Conservation (phyloP, 805 yeast species). For the Hanseniaspora meyeri region DNA sequence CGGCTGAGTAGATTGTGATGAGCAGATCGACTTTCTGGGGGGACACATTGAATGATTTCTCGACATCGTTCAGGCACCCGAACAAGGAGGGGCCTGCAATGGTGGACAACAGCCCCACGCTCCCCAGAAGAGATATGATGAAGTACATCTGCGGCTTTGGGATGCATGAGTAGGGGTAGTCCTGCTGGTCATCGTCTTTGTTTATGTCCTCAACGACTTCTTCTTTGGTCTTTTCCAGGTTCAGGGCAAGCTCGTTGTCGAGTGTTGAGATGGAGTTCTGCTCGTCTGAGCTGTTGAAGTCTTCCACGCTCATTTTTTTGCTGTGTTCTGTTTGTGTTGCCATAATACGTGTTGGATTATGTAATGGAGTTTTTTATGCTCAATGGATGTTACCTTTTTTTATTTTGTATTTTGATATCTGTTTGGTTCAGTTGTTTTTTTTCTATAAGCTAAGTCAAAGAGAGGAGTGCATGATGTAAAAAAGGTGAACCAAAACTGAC, state of each 20-base stretch:
- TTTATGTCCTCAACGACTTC: not conserved
- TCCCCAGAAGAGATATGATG: slow-evolving; percentile 32
- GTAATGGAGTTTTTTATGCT: too few species aligned
- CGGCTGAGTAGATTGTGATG: slow-evolving; percentile 60
- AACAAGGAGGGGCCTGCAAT: slow-evolving; percentile 67
- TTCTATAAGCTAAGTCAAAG: too few species aligned
- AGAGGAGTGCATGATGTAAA: too few species aligned
- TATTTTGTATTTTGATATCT: too few species aligned
- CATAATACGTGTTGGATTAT: not conserved
- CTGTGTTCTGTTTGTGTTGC: not conserved
- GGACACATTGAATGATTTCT: slow-evolving; percentile 40
- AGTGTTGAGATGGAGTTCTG: not conserved
- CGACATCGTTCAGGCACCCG: slow-evolving; percentile 57
- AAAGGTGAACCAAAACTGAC: too few species aligned
- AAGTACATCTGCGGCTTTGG: slow-evolving; percentile 31
- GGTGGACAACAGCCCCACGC: slow-evolving; percentile 53
- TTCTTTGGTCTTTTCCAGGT: not conserved
- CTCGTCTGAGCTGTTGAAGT: not conserved
- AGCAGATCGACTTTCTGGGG: slow-evolving; percentile 54
- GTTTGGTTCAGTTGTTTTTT: too few species aligned
- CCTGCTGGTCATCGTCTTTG: slow-evolving; percentile 6
- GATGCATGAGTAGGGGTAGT: slow-evolving; percentile 35
- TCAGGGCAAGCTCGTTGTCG: not conserved
- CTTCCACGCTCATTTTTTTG: not conserved
- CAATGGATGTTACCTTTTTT: too few species aligned